phyloP scores from a whole-genome alignment of 768 basidiomycete genomes.

The Paxillus rubicundulus region DNA sequence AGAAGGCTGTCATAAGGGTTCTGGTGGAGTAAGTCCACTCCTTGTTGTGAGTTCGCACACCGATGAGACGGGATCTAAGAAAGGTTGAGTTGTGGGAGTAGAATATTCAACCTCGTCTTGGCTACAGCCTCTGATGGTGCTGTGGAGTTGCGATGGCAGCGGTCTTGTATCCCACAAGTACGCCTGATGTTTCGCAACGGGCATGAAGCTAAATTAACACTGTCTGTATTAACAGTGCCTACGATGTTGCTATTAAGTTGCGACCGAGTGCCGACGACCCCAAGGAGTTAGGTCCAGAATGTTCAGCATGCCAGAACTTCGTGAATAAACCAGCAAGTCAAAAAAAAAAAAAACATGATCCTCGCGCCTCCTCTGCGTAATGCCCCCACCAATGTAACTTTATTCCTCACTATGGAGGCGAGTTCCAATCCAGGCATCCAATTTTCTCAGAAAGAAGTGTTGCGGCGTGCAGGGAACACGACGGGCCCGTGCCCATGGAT shows the following conservation, averaged over 20 bases:
- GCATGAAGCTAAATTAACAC: neutral
- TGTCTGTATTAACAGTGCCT: slow-evolving; percentile 34
- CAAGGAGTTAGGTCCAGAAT: slow-evolving; percentile 46
- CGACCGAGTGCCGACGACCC: slow-evolving; percentile 52
- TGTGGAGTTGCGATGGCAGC: slow-evolving; percentile 40
- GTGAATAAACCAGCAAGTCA: slow-evolving; percentile 50
- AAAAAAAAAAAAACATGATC: too few relatives aligned
- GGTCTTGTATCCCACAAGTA: slow-evolving; percentile 58
- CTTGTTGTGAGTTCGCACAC: neutral
- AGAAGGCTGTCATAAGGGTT: slow-evolving; percentile 45
- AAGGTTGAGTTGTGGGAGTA: slow-evolving; percentile 42
- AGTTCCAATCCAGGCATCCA: slow-evolving; percentile 19
- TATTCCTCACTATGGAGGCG: slow-evolving; percentile 38
- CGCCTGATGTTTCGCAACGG: slow-evolving; percentile 7
- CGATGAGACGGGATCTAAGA: slow-evolving; percentile 7
- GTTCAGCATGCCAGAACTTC: slow-evolving; percentile 50
- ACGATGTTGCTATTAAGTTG: slow-evolving; percentile 56
- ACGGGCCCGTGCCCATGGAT: slow-evolving; percentile 21
- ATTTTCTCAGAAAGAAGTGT: slow-evolving; percentile 20
- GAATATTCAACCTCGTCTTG: slow-evolving; percentile 36
- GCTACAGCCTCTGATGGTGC: slow-evolving; percentile 15
- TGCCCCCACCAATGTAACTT: too few relatives aligned
- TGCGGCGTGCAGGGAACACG: slow-evolving; percentile 23
- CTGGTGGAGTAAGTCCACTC: slow-evolving; percentile 43
- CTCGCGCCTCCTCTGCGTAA: slow-evolving; percentile 43